Evolutionary conservation across 2,329 filamentous ascomycete species (phyloP), one percentile per base, ranked within the genome.

Genomic region (Hysterium pulicare): DNA sequence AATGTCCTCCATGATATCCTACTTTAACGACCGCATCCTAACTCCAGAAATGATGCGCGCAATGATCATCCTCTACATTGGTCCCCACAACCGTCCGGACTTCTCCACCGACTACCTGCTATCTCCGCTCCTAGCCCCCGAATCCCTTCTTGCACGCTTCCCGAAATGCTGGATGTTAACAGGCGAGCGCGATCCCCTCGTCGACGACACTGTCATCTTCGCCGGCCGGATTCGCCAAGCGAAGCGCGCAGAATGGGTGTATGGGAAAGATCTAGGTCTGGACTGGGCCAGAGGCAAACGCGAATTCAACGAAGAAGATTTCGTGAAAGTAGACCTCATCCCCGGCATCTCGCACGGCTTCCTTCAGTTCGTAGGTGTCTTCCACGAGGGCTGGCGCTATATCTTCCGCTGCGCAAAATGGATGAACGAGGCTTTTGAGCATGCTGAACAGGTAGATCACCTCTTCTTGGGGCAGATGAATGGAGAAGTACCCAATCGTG

Each of bases 1-100:
- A 13, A 95, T 91, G 62, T 90, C 89, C 0, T 91, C 85, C n/a
- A 95, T 95, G 82, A 94, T 98, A 26, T 96, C 91, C 0, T 97
- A 97, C 69, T 95, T 96, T 67, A 93, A 95, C 64, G 93, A 98
- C 66, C 85, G 93, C 21, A 87, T 98, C 21, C 76, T 98, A 11
- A 91, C 89, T 0, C 91, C 93, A 0, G 93, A 98, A 67, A 95
- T 97, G 89, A 96, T 97, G 86, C 86, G 93, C 23, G 89, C 90
- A 49, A 97, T 98, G 90, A 95, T 98, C 51, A 95, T 98, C 51
- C 76, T 98, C 3, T 98, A 98, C 64, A 87, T 98, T 42, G 93
- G 93, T 1, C 90, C 90, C 0, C 87, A 96, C 62, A 88, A 93
- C 64, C 84, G 90, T 1, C 93, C 93, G 0, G 90, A 97, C 62